These are phyloP conservation scores for Wickerhamiella infanticola DNA, from an alignment of 1,139 yeast genomes.

Conservation along the genomic window DNA sequence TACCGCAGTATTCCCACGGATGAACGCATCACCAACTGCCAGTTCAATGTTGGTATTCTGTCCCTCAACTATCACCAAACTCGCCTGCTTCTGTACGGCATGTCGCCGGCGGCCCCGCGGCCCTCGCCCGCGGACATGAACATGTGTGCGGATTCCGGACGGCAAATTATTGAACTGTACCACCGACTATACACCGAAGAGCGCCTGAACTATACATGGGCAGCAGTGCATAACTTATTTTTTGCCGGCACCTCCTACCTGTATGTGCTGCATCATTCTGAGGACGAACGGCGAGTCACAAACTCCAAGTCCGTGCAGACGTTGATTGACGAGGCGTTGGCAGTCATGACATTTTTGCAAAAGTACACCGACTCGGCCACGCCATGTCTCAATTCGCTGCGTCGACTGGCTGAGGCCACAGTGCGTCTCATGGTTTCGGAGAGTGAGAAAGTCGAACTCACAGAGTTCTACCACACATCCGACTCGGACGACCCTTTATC, in stretches of 20 bases:
- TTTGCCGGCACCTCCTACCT: conserved; percentile 81
- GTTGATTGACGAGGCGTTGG: conserved; percentile 41
- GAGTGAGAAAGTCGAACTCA: neutral
- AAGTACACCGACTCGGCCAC: conserved; percentile 70
- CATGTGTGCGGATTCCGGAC: conserved; percentile 48
- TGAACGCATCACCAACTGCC: conserved; percentile 50
- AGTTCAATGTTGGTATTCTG: conserved; percentile 54
- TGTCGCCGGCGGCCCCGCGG: conserved; percentile 52
- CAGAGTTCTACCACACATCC: neutral
- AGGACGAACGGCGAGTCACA: conserved; percentile 34
- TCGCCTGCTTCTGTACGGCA: conserved; percentile 53
- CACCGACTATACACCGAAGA: conserved; percentile 38
- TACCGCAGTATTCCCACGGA: conserved; percentile 40
- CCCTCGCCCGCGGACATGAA: conserved; percentile 39
- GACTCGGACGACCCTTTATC: neutral
- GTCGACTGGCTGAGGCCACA: conserved; percentile 56
- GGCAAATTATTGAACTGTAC: conserved; percentile 50
- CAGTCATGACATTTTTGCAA: conserved; percentile 43
- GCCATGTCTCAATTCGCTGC: conserved; percentile 56
- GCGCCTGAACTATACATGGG: conserved; percentile 78
- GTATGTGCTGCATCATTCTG: conserved; percentile 58
- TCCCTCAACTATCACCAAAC: conserved; percentile 67
- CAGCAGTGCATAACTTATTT: conserved; percentile 75
- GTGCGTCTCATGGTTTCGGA: conserved; percentile 44
- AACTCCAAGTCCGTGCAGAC: conserved; percentile 38